Conservation (phyloP, 2,329 filamentous ascomycete genomes). For the Cladosporium oxysporum region DNA sequence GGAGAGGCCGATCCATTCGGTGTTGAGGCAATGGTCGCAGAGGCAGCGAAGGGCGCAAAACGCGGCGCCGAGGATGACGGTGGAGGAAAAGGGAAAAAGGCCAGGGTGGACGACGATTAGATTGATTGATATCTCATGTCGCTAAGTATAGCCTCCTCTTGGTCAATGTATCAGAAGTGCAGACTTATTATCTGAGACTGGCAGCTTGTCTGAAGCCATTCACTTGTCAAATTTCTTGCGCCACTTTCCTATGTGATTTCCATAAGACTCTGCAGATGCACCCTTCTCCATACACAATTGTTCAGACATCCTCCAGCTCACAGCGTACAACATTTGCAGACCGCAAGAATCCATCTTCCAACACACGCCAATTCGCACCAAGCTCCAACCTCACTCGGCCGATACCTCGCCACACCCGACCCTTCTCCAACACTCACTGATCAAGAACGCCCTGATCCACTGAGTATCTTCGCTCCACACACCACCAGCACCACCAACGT, state of each 20-base stretch:
- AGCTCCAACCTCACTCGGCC: not conserved
- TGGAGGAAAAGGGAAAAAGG: conserved; percentile 64
- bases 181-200: not conserved
- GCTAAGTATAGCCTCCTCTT: conserved; percentile 1
- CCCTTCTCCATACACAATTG: not conserved
- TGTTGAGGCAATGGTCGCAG: conserved; percentile 88
- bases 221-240: not conserved
- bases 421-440: not conserved
- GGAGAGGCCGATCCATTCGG: conserved; percentile 77
- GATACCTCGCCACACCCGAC: not conserved
- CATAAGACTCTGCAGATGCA: not conserved
- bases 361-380: not conserved
- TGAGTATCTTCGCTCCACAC: not conserved
- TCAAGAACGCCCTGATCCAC: not conserved
- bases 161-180: not conserved
- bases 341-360: conserved; percentile 1
- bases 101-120: conserved; percentile 72
- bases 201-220: not conserved
- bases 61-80: conserved; percentile 73
- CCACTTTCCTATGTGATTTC: not conserved
- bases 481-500: not conserved
- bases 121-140: not conserved
- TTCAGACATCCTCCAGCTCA: not conserved
- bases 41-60: conserved; percentile 67
- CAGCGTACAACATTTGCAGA: not conserved